phyloP scores from a whole-genome alignment of 2,329 filamentous ascomycete species.

The Monosporascus sp. region DNA sequence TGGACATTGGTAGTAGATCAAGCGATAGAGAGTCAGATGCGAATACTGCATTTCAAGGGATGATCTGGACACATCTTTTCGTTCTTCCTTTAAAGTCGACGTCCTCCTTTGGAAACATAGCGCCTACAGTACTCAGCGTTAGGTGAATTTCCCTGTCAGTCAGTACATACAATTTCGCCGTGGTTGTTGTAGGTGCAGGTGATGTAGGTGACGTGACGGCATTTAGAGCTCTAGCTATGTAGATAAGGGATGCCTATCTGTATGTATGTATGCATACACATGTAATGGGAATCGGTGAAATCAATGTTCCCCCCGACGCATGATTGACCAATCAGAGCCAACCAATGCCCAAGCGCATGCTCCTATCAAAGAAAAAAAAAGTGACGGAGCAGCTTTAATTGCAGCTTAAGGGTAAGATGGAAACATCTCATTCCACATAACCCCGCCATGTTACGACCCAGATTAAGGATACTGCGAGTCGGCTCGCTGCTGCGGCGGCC shows the following conservation, averaged over 20 bases:
- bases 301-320: conserved; percentile 17
- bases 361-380: conserved; percentile 14
- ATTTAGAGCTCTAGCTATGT: background rate
- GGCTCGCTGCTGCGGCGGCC: conserved; percentile 31
- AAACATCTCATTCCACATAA: conserved; percentile 14
- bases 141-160: no score
- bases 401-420: background rate
- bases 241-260: background rate
- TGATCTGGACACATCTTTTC: no score
- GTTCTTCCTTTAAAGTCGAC: no score
- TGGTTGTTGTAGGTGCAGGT: no score
- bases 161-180: no score
- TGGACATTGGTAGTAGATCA: no score
- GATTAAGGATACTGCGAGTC: conserved; percentile 47
- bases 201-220: background rate
- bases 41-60: no score
- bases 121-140: no score
- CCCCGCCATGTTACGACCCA: conserved; percentile 46
- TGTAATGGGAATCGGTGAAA: conserved; percentile 12
- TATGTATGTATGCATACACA: background rate
- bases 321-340: conserved; percentile 15
- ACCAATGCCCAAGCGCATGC: conserved; percentile 5
- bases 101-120: no score
- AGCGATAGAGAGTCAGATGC: no score
- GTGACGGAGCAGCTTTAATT: conserved; percentile 9